Evolutionary conservation across 2,329 filamentous ascomycete species (phyloP), one percentile per base, ranked within the genome.

Genomic region (Fusarium virguliforme): DNA sequence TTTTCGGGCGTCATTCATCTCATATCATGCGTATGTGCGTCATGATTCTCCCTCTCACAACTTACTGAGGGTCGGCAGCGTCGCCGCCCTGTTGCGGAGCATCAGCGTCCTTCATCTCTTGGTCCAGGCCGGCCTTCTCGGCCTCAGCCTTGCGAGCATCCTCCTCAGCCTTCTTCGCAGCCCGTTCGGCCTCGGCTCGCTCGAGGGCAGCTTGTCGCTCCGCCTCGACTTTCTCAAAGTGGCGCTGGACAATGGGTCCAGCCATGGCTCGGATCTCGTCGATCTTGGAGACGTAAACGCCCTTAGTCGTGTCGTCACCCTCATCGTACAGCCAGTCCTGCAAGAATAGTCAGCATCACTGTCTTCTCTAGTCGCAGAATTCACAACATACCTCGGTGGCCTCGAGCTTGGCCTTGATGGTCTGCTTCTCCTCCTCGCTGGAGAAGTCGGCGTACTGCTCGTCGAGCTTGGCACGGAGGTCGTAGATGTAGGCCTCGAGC

Each of bases 301-400:
- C 94, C 88, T 98, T 98, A 78, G 92, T 92, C 74, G 94, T 90
- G 81, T 99, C 96, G 71, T 98, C 95, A 67, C 96, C 96, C 62
- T 98, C 96, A 60, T 98, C 95, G 83, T 98, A 98, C 68, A 99
- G 88, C 96, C 96, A 99, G 80, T 99, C 95, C 95, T 98, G 26
- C 72, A 32, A 48, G 51, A 7, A n/a, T 24, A 26, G 35, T 75
- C 38, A 75, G 72, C 43, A 58, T 54, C 3, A 22, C 7, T 9
- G 7, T 43, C 18, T 18, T 18, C 18, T 18, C 18, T 18, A 18
- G 18, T 18, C n/a, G 6, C 48, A 43, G 6, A 8, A 41, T 35
- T 38, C 38, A 8, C 12, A 55, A 80, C 92, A 85, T 88, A 98
- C 95, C 92, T 98, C 95, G 74, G 88, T 90, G 64, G 90, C 85